Evolutionary conservation across 306 rosid genomes (phyloP), one percentile per base, ranked within the genome.

Genomic region (Begonia loranthoides): DNA sequence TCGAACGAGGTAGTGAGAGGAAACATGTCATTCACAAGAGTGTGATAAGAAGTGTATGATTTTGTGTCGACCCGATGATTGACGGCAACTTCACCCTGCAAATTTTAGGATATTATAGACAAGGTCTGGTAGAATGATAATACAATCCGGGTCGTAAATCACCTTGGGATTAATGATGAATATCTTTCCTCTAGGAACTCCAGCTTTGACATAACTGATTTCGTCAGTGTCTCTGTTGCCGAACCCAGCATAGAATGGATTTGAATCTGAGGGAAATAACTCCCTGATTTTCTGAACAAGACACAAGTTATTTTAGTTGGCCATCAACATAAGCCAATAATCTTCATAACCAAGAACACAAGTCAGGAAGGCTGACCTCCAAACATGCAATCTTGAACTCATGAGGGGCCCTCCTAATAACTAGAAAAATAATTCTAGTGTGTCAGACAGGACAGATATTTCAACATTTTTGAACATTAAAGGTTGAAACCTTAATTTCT

Each of bases 221-320:
- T 92, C 99, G 59, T 92, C 99, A 5, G 96, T 86, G 58, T 86
- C 82, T 72, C 99, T 80, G 74, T 92, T 86, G 69, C 99, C 96
- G 65, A 92, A 92, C 51, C 99, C 99, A 67, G 99, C 96, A 65
- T 92, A 92, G 79, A 92, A 92, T 2, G 99, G 99, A 70, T 75
- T 78, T 86, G 76, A 67, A 61, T 86, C 96, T 43, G 87, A 41
- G 61, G 99, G 99, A 69, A 92, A 92, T 56, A 86, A 75, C 9
- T 79, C 76, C 75, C 53, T 83, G 73, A 92, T 86, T 45, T 63
- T 88, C 99, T 92, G 79, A 38, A 68, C 58, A 40, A 34, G 19
- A 12, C 17, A 59, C 19, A 39, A 59, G 49, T 48, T 53, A 58
- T 47, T 34, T 36, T 12, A 58, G 38, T 58, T 12, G n/a, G 19